phyloP scores from a whole-genome alignment of 495 filamentous ascomycete genomes.

The Tuber borchii region DNA sequence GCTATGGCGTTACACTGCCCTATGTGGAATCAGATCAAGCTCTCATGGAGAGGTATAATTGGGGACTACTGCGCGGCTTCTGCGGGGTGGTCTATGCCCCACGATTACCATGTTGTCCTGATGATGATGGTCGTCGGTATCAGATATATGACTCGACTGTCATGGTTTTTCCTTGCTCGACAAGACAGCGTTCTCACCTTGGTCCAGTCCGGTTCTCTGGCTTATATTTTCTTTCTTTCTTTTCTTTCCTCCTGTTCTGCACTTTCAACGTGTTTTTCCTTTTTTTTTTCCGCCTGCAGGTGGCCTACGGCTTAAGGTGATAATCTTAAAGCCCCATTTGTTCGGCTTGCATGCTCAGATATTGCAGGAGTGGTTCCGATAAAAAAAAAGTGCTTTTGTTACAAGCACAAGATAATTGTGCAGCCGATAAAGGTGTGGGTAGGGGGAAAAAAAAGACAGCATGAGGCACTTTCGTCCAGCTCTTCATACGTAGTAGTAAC shows the following conservation, averaged over 20 bases:
- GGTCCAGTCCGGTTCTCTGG: not conserved
- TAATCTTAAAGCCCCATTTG: not conserved
- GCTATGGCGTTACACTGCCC: not conserved
- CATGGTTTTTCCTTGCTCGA: not conserved
- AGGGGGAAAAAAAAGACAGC: not conserved
- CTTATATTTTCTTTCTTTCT: not conserved
- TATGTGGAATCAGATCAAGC: not conserved
- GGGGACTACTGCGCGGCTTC: not conserved
- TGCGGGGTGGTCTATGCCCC: not conserved
- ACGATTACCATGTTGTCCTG: not conserved
- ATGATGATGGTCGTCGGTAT: not conserved
- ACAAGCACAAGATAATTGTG: not conserved
- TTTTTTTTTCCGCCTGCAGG: not conserved
- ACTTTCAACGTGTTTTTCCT: not conserved
- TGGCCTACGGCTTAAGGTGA: too few relatives aligned
- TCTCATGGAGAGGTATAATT: not conserved
- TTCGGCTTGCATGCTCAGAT: not conserved
- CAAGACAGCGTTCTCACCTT: not conserved
- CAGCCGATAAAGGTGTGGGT: not conserved
- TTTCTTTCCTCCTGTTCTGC: not conserved
- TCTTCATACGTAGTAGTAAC: not conserved
- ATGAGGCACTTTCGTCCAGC: not conserved
- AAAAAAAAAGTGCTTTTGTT: not conserved
- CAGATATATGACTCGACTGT: not conserved
- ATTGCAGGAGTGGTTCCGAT: not conserved